Percentiles rank a stretch among this genome's conserved stretches.
Conservation (phyloP, 176 grass and related monocot genomes). For the Miscanthus lutarioriparius region DNA sequence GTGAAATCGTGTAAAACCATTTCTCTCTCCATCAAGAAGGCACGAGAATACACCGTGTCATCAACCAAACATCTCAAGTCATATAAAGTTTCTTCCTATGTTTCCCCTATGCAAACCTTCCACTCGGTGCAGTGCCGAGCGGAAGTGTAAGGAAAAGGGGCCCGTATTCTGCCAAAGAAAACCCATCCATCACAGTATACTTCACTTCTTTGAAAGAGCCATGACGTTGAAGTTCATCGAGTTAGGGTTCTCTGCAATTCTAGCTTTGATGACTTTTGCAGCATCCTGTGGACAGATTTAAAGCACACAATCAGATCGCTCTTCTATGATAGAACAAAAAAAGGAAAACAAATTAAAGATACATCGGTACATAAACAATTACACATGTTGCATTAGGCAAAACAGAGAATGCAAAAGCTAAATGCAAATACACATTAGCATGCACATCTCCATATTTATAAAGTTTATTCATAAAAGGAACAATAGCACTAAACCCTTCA, state of each 20-base stretch:
- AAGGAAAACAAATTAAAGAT: background rate
- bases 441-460: background rate
- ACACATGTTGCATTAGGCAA: constrained; percentile 34
- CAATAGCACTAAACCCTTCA: background rate
- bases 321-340: background rate
- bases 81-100: background rate
- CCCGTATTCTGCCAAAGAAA: background rate
- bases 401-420: background rate
- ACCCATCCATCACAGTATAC: background rate
- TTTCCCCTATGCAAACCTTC: background rate
- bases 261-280: constrained; percentile 67
- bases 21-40: background rate
- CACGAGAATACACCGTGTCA: background rate
- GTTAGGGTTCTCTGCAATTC: constrained; percentile 56
- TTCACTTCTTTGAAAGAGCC: constrained; percentile 54
- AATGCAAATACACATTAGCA: background rate
- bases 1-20: background rate
- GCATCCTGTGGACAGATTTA: constrained; percentile 51
- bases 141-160: background rate
- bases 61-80: background rate
- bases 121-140: background rate
- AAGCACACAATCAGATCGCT: background rate
- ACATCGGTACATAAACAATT: constrained; percentile 12
- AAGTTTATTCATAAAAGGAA: constrained; percentile 14
- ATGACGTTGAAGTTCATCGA: constrained; percentile 83